A percentile compares a stretch with the other conserved stretches of the same genome.
These are phyloP conservation scores for Scheffersomyces quercinus DNA, from an alignment of 1,139 yeast genomes.

Conservation along the genomic window DNA sequence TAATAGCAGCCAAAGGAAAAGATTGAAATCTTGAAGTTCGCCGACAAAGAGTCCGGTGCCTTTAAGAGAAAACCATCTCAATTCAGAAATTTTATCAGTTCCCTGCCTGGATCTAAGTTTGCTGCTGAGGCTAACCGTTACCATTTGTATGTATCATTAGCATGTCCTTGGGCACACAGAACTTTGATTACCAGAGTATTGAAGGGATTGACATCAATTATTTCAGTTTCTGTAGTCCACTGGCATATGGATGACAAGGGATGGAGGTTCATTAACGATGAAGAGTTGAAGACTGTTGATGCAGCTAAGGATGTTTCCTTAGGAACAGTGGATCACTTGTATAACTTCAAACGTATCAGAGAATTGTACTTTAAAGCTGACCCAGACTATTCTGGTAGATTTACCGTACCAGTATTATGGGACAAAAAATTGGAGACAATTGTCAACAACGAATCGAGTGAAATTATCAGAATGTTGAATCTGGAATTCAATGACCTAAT, in stretches of 20 bases:
- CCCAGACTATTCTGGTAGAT: slow-evolving; percentile 75
- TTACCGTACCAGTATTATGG: slow-evolving; percentile 93
- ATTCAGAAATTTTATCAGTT: slow-evolving; percentile 61
- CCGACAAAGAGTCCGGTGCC: slow-evolving; percentile 50
- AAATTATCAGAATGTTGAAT: slow-evolving; percentile 81
- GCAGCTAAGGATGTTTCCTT: slow-evolving; percentile 42
- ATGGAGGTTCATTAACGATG: slow-evolving; percentile 66
- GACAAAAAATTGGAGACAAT: slow-evolving; percentile 79
- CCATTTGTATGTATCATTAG: slow-evolving; percentile 82
- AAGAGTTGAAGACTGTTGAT: slow-evolving; percentile 21
- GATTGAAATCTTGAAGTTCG: slow-evolving; percentile 44
- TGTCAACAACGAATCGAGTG: slow-evolving; percentile 88
- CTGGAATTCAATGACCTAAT: slow-evolving; percentile 55
- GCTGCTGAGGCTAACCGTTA: slow-evolving; percentile 79
- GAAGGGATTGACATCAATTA: slow-evolving; percentile 68
- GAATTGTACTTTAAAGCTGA: slow-evolving; percentile 76
- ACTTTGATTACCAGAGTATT: slow-evolving; percentile 73
- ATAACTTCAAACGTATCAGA: slow-evolving; percentile 59
- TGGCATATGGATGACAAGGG: slow-evolving; percentile 86
- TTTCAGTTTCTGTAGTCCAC: slow-evolving; percentile 77
- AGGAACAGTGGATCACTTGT: slow-evolving; percentile 67
- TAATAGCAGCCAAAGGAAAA: slow-evolving; percentile 2
- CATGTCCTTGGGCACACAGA: slow-evolving; percentile 97
- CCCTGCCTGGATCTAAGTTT: slow-evolving; percentile 59
- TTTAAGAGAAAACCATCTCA: slow-evolving; percentile 49